phyloP scores from a whole-genome alignment of 768 basidiomycete genomes.

The Mycena metata region DNA sequence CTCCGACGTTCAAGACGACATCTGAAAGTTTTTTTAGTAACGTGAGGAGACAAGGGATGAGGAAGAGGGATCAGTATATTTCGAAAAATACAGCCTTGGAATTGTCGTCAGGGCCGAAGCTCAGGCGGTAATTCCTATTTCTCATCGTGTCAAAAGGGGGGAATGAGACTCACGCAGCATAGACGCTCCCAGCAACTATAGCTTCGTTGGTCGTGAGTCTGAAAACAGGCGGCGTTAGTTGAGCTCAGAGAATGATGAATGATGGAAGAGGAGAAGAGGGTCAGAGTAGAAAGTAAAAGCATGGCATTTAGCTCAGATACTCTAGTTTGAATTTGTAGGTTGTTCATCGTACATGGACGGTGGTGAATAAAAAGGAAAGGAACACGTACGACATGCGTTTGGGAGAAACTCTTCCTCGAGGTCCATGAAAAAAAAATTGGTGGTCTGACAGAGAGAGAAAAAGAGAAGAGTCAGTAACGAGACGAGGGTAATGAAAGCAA shows the following conservation, averaged over 20 bases:
- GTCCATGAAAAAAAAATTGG: neutral
- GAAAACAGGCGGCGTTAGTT: conserved; percentile 3
- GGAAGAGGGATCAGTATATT: conserved; percentile 63
- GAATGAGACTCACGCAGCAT: conserved; percentile 51
- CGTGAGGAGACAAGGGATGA: neutral
- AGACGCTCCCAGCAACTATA: neutral
- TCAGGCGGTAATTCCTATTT: conserved; percentile 93
- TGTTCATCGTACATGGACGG: conserved; percentile 65
- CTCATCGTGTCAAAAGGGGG: conserved; percentile 61
- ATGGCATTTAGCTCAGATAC: conserved; percentile 85
- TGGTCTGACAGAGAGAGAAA: conserved; percentile 4
- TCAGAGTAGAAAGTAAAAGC: conserved; percentile 83
- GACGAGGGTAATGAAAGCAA: conserved; percentile 20
- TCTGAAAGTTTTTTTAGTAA: conserved; percentile 3
- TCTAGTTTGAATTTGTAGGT: conserved; percentile 85
- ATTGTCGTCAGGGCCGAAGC: conserved; percentile 75
- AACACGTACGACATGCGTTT: conserved; percentile 20
- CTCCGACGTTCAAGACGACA: too few species aligned
- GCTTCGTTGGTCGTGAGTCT: conserved; percentile 16
- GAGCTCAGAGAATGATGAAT: neutral
- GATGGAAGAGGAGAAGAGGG: conserved; percentile 29
- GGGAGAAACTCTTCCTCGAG: neutral
- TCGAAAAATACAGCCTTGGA: conserved; percentile 84
- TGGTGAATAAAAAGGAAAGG: conserved; percentile 16
- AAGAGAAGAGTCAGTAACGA: conserved; percentile 10